Conservation (phyloP, 2,329 filamentous ascomycete species). For the Aspergillus sp. region DNA sequence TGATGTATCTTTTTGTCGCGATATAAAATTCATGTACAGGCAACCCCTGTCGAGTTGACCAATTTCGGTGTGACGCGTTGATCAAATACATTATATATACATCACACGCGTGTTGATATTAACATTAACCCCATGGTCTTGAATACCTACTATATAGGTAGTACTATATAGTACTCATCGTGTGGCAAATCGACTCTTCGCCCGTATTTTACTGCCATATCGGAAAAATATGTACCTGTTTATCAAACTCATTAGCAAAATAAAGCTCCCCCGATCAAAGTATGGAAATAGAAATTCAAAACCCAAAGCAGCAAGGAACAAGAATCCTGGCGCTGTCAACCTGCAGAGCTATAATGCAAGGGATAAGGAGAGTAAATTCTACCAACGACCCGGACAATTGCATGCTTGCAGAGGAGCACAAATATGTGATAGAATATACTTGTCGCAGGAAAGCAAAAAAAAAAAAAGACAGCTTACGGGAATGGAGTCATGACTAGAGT, state of each 20-base stretch:
- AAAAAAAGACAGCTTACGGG: conserved; percentile 31
- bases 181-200: conserved; percentile 36
- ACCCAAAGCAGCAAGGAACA: not conserved
- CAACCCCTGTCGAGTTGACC: too few species aligned
- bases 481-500: conserved; percentile 42
- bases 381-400: too few species aligned
- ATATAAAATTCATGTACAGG: too few species aligned
- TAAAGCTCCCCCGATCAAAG: not conserved
- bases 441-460: not conserved
- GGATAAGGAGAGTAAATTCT: not conserved
- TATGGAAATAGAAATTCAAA: not conserved
- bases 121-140: too few species aligned
- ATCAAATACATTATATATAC: too few species aligned
- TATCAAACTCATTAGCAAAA: not conserved
- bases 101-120: too few species aligned
- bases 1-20: too few species aligned
- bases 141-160: not conserved
- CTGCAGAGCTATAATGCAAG: conserved; percentile 5
- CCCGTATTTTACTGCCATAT: conserved; percentile 37
- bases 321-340: not conserved
- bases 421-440: too few species aligned
- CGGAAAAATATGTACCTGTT: conserved; percentile 41
- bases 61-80: too few species aligned
- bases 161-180: conserved; percentile 4
- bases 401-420: too few species aligned